Conservation (phyloP, 1,139 yeast species). For the Geotrichum phurueaensis region DNA sequence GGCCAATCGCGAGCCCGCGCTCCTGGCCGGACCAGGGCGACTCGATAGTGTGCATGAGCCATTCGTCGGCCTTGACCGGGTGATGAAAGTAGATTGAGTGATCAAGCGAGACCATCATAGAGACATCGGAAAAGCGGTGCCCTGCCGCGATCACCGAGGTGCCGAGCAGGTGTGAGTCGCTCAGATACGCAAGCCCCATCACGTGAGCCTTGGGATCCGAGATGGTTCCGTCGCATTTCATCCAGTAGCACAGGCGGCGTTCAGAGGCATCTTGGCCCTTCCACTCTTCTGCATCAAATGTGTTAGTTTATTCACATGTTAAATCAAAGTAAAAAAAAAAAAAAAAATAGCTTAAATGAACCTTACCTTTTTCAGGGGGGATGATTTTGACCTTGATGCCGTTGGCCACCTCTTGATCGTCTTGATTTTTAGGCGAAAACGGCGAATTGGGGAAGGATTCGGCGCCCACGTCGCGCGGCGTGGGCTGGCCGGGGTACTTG, state of each 20-base stretch:
- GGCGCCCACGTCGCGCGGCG: constrained; percentile 1
- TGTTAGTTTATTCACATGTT: constrained; percentile 7
- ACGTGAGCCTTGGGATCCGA: constrained; percentile 43
- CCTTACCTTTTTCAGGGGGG: constrained; percentile 21
- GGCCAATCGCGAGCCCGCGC: constrained; percentile 55
- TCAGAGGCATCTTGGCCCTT: constrained; percentile 4
- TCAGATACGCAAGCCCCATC: constrained; percentile 56
- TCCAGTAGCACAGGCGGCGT: constrained; percentile 37
- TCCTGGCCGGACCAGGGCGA: constrained; percentile 50
- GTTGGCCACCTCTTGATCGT: background rate
- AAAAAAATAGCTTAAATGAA: background rate
- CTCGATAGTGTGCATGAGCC: constrained; percentile 49
- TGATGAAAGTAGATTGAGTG: constrained; percentile 64
- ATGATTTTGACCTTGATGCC: constrained; percentile 22
- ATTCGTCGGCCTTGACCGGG: constrained; percentile 48
- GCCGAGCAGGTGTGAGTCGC: constrained; percentile 55
- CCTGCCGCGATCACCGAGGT: constrained; percentile 44
- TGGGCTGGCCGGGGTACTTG: constrained; percentile 18
- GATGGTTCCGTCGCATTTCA: constrained; percentile 39
- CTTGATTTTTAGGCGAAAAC: background rate
- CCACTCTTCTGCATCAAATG: constrained; percentile 20
- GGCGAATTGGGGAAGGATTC: background rate
- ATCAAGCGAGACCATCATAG: constrained; percentile 56
- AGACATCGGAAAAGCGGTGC: constrained; percentile 39
- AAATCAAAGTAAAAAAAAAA: constrained; percentile 10